phyloP scores from a whole-genome alignment of 352 stramenopile genomes.

The Ochromonadaceae sp. region DNA sequence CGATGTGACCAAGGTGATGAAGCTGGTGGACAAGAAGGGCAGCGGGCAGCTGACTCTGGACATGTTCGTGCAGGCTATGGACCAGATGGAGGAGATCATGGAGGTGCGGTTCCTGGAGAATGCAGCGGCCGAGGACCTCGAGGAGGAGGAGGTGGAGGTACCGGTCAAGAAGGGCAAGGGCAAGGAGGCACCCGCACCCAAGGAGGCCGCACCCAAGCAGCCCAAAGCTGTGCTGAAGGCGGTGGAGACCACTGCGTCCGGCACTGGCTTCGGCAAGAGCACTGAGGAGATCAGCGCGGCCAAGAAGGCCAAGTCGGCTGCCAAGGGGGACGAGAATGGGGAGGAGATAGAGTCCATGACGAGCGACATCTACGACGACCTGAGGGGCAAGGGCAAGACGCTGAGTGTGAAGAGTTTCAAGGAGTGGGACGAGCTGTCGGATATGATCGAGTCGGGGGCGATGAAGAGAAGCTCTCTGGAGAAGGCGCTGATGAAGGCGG shows the following conservation, averaged over 20 bases:
- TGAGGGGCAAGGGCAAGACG: not conserved
- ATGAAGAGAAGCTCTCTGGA: not conserved
- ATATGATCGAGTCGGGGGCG: not conserved
- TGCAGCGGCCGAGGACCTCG: too few relatives aligned
- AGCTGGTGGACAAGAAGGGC: too few relatives aligned
- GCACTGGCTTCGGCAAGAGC: not conserved
- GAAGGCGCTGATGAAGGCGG: not conserved
- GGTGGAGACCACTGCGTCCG: not conserved
- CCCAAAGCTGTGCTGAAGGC: not conserved
- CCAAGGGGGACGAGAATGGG: too few relatives aligned
- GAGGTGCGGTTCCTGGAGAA: too few relatives aligned
- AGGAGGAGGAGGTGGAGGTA: not conserved
- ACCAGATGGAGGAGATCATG: too few relatives aligned
- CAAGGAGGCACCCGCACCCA: too few relatives aligned
- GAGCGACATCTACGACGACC: not conserved
- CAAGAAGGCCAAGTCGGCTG: not conserved
- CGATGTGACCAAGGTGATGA: conserved; percentile 1
- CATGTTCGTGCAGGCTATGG: too few relatives aligned
- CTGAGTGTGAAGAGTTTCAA: not conserved
- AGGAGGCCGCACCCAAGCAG: too few relatives aligned
- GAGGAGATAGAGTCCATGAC: not conserved
- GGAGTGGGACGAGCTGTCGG: not conserved
- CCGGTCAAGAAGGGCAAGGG: too few relatives aligned
- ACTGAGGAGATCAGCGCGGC: not conserved
- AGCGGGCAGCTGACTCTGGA: too few relatives aligned